Evolutionary conservation across 306 rosid species (phyloP).

Genomic region (Vigna nakashimae): DNA sequence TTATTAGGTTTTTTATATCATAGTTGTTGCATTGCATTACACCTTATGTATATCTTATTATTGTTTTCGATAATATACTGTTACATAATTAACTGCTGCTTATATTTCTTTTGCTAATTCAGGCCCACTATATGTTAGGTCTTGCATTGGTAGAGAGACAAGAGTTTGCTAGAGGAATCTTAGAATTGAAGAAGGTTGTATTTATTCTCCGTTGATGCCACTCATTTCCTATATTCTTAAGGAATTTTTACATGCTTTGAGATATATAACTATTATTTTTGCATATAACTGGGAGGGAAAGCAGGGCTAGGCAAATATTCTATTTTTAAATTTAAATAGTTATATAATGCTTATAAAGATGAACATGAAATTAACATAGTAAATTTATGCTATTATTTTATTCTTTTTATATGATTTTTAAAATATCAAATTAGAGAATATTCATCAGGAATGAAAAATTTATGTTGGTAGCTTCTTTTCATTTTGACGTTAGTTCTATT

Average conservation of each 20-base stretch:
- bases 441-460: no score
- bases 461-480: not conserved
- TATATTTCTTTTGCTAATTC: conserved; percentile 31
- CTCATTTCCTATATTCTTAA: not conserved
- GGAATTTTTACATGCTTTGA: no score
- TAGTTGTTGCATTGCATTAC: not conserved
- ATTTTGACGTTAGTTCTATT: not conserved
- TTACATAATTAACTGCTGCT: not conserved
- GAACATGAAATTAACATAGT: no score
- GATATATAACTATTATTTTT: no score
- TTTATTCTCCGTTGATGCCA: conserved; percentile 19
- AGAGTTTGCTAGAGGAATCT: conserved; percentile 62
- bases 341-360: no score
- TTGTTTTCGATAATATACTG: not conserved
- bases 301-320: no score
- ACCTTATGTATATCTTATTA: not conserved
- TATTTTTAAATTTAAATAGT: no score
- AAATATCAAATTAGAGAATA: no score
- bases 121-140: conserved; percentile 85
- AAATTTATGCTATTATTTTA: no score
- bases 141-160: conserved; percentile 61
- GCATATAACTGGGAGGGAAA: no score
- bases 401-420: no score
- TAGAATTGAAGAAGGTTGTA: conserved; percentile 68
- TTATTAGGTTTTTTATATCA: not conserved